Conservation (phyloP, 2,329 filamentous ascomycete genomes). For the Coniochaeta ligniaria region DNA sequence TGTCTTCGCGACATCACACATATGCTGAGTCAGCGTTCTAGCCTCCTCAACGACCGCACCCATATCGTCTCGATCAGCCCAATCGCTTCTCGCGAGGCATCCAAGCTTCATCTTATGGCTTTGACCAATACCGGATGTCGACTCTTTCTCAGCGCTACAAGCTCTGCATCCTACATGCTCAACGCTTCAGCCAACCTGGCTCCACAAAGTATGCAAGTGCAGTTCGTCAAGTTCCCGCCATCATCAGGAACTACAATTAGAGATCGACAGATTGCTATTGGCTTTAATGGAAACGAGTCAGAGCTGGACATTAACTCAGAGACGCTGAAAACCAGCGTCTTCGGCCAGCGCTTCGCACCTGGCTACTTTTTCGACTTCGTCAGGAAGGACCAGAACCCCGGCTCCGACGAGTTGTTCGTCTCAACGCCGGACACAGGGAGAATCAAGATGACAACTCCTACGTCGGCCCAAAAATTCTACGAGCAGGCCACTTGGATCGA, state of each 20-base stretch:
- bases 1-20: conserved; percentile 72
- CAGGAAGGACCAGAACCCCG: conserved; percentile 49
- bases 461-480: conserved; percentile 53
- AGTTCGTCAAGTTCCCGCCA: conserved; percentile 92
- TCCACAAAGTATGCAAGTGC: conserved; percentile 94
- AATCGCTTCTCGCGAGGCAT: conserved; percentile 71
- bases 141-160: conserved; percentile 85
- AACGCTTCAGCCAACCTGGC: conserved; percentile 54
- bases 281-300: conserved; percentile 24
- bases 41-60: conserved; percentile 61
- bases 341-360: conserved; percentile 63
- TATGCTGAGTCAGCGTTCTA: conserved; percentile 64
- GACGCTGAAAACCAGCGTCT: conserved; percentile 39
- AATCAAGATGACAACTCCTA: conserved; percentile 55
- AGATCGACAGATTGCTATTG: conserved; percentile 22
- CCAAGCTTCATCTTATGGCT: conserved; percentile 81
- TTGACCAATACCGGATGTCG: conserved; percentile 86
- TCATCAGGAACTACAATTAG: background rate
- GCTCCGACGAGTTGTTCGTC: conserved; percentile 67
- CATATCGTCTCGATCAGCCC: conserved; percentile 79
- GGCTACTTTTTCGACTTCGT: conserved; percentile 90
- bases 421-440: conserved; percentile 82
- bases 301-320: conserved; percentile 40
- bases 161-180: conserved; percentile 61
- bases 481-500: conserved; percentile 79